Conservation (phyloP, 2,329 filamentous ascomycete genomes). For the Furcasterigmium furcatum region DNA sequence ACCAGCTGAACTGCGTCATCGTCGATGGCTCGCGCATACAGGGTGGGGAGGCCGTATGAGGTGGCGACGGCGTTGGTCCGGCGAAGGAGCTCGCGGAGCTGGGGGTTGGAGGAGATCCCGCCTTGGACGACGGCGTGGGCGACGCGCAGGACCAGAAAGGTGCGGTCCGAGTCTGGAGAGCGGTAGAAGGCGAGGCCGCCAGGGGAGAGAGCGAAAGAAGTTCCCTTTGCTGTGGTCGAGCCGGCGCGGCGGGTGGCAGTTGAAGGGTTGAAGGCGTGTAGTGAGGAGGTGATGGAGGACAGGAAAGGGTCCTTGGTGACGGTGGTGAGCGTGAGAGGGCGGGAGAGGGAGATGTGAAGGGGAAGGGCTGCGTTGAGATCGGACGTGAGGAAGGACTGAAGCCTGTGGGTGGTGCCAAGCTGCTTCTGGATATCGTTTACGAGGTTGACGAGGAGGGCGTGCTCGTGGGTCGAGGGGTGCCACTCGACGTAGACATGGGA, state of each 20-base stretch:
- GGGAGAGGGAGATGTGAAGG: conserved; percentile 87
- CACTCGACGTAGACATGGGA: conserved; percentile 92
- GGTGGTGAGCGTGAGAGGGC: conserved; percentile 72
- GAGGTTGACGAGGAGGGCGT: conserved; percentile 40
- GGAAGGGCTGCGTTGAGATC: conserved; percentile 76
- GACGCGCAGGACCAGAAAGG: conserved; percentile 81
- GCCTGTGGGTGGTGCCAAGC: conserved; percentile 27
- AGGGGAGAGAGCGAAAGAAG: conserved; percentile 36
- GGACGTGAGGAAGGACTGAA: conserved; percentile 71
- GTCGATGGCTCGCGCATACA: conserved; percentile 50
- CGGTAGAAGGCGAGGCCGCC: conserved; percentile 44
- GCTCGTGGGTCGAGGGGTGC: conserved; percentile 49
- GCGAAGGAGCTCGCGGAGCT: conserved; percentile 59
- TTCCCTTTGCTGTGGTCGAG: conserved; percentile 6
- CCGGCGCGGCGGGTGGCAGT: conserved; percentile 10
- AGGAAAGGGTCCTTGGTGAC: conserved; percentile 70
- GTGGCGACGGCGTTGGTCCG: conserved; percentile 63
- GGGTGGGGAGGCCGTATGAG: conserved; percentile 60
- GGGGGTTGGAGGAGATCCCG: conserved; percentile 38
- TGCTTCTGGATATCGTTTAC: conserved; percentile 31
- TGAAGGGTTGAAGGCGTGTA: conserved; percentile 21
- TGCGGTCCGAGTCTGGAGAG: conserved; percentile 61
- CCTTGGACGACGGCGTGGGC: conserved; percentile 9
- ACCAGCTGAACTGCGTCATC: conserved; percentile 17
- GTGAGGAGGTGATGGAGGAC: conserved; percentile 41